Base-by-base conservation (phyloP, 1,284 basidiomycete genomes). In the Fomitiporia mediterranea region DNA sequence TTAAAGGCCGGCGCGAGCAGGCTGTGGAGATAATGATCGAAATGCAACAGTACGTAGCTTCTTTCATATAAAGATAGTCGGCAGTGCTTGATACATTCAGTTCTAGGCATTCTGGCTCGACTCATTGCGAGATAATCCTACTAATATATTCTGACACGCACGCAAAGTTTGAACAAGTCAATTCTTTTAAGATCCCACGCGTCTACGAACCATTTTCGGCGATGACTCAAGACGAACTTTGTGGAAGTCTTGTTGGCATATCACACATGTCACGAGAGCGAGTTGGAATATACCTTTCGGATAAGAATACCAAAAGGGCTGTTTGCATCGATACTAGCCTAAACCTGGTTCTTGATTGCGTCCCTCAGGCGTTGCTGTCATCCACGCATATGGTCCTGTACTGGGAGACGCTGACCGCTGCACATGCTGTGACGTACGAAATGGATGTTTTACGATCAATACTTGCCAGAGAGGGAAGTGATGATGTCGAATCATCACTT, bases 1-100 rank as follows among this genome's bases (percentile, higher is more conserved):
- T 46, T 46, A 15, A 35, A 19, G 38, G 25, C n/a, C 28, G 39
- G 4, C 27, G 28, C 7, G 27, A 23, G 40, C 48, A 51, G 28
- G 49, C 56, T 3, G 44, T 57, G 13, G 56, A 57, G 39, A 53
- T 57, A n/a, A 57, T 42, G 51, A 32, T 57, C 21, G 56, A 57
- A 30, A 21, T 37, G 46, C 42, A 44, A 7, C 17, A 19, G 56
- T 57, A 30, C 39, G 53, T 53, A 8, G 3, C 44, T 30, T 5
- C 17, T 23, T 19, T 9, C 17, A 6, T 17, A 15, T 39, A 46
- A 17, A 25, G n/a, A 34, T 30, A 7, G 42, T 17, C 21, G 8
- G 42, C 27, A 13, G 3, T 19, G 2, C 15, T 55, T 35, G 37
- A 15, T 23, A 38, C 32, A 38, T 34, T 35, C 4, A 11, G 15